Conservation (phyloP, 2,329 filamentous ascomycete genomes). For the Cladophialophora exuberans region DNA sequence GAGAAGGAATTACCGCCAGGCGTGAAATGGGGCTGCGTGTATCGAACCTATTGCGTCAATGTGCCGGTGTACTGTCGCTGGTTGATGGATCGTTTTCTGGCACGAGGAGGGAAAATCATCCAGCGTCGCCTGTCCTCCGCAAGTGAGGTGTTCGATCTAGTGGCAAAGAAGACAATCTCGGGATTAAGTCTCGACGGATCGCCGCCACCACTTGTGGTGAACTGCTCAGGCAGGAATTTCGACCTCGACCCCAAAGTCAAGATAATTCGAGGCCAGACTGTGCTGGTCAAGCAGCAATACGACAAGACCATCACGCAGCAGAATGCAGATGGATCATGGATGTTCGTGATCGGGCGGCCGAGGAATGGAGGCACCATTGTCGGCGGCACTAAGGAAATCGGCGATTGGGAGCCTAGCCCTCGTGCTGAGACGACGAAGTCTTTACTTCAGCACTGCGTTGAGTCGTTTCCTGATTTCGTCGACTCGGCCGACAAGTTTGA, state of each 20-base stretch:
- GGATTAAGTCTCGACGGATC: too few species aligned
- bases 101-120: slow-evolving; percentile 42
- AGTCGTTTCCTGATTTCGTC: slow-evolving; percentile 46
- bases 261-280: slow-evolving; percentile 52
- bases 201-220: slow-evolving; percentile 44
- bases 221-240: slow-evolving; percentile 51
- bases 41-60: slow-evolving; percentile 48
- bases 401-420: slow-evolving; percentile 58
- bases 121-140: slow-evolving; percentile 32
- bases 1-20: slow-evolving; percentile 35
- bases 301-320: slow-evolving; percentile 61
- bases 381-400: slow-evolving; percentile 66
- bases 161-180: slow-evolving; percentile 7
- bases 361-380: slow-evolving; percentile 67
- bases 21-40: slow-evolving; percentile 47
- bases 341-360: slow-evolving; percentile 64
- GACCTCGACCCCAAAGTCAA: slow-evolving; percentile 45
- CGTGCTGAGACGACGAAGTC: slow-evolving; percentile 50
- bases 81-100: slow-evolving; percentile 45
- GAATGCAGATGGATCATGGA: slow-evolving; percentile 65
- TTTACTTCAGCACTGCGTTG: slow-evolving; percentile 50
- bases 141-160: slow-evolving; percentile 45
- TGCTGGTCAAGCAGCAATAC: slow-evolving; percentile 50
- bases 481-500: slow-evolving; percentile 43
- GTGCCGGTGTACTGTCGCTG: slow-evolving; percentile 48